Conservation (phyloP, 352 stramenopile genomes). For the Globisporangium splendens region DNA sequence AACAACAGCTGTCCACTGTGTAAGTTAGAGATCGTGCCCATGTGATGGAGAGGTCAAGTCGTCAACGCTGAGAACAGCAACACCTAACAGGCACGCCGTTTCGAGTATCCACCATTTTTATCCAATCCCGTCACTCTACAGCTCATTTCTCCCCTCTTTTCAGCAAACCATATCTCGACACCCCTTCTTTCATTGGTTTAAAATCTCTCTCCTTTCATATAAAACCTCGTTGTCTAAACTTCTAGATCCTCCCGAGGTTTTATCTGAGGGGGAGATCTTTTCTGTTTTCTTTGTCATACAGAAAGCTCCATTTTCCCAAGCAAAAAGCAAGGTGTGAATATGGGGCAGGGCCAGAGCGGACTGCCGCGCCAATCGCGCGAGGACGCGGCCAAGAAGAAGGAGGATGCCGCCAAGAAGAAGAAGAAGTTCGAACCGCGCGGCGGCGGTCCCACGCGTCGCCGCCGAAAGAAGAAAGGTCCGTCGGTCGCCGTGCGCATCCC, state of each 20-base stretch:
- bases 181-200: too few species aligned
- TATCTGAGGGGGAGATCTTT: too few species aligned
- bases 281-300: neutral
- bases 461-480: constrained; percentile 92
- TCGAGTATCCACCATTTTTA: too few species aligned
- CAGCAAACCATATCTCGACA: too few species aligned
- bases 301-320: neutral
- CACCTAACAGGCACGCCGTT: too few species aligned
- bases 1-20: constrained; percentile 81
- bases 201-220: too few species aligned
- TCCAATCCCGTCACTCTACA: too few species aligned
- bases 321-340: constrained; percentile 19
- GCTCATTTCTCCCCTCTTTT: too few species aligned
- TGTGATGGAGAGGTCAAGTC: constrained; percentile 16
- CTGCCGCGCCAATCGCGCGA: constrained; percentile 76
- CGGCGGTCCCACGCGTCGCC: constrained; percentile 80
- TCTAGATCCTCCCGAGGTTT: too few species aligned
- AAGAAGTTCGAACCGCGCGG: constrained; percentile 92
- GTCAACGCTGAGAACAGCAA: too few species aligned
- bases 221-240: too few species aligned
- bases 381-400: constrained; percentile 87
- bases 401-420: constrained; percentile 92
- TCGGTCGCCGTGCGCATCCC: constrained; percentile 87
- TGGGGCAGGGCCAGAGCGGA: constrained; percentile 86
- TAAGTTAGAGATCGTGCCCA: constrained; percentile 56